Evolutionary conservation across 2,329 filamentous ascomycete genomes (phyloP), one percentile per base, ranked within the genome.

Genomic region (Colletotrichum cereale): DNA sequence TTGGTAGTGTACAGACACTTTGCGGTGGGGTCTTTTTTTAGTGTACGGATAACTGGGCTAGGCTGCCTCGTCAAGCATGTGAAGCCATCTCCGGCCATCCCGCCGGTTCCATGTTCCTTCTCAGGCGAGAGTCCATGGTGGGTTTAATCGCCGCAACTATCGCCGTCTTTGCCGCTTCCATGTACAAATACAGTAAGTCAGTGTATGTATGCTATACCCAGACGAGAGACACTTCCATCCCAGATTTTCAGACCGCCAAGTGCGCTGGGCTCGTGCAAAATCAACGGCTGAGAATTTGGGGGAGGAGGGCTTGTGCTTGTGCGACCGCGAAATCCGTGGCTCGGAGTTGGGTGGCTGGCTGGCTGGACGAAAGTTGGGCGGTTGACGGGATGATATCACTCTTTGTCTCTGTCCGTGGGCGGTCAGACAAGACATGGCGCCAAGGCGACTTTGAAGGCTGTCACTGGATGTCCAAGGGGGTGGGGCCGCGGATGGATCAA

Each of bases 31-130:
- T 18, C 16, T 56, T 56, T 50, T 62, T 52, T 53, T 62, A 47
- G 18, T 47, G 57, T 40, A n/a, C n/a, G n/a, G n/a, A n/a, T n/a
- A 42, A 62, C n/a, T 52, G 44, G 44, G 60, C 16, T 52, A 24
- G 65, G 65, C 53, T 64, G 38, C 69, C 44, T 63, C 69, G 29
- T 47, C 3, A 69, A 60, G 69, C 68, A 72, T 72, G 69, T 72
- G 69, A 69, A 52, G 65, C 65, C 65, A 56, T 69, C 65, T 69
- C 69, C 69, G 69, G 69, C 52, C 65, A 52, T 72, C 69, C 69
- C 69, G 69, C 60, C 58, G 66, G 57, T 72, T 72, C 69, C 66
- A 72, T 52, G 52, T 58, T 58, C 47, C 31, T 72, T 72, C 62
- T 70, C 44, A 34, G 58, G 47, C 52, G 61, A n/a, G 64, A 50